A percentile compares a stretch with the other conserved stretches of the same genome.
Conservation (phyloP, 768 basidiomycete species). For the Infundibulicybe gibba region DNA sequence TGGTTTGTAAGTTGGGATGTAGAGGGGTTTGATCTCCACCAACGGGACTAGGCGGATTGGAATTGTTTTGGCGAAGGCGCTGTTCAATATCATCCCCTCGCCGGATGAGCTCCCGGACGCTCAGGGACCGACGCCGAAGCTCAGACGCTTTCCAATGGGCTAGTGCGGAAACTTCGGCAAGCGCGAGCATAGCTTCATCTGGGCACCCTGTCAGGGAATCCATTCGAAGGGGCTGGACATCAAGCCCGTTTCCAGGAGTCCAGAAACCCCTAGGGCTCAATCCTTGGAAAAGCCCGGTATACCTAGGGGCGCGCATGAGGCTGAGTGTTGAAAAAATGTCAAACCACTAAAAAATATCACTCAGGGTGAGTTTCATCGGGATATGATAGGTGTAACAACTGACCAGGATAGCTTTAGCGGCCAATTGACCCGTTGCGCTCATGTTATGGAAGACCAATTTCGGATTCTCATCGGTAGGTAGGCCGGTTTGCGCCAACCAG, state of each 20-base stretch:
- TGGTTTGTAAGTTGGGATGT: slow-evolving; percentile 36
- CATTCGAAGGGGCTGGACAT: slow-evolving; percentile 51
- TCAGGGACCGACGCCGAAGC: slow-evolving; percentile 60
- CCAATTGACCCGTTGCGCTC: slow-evolving; percentile 48
- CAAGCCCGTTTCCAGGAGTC: slow-evolving; percentile 28
- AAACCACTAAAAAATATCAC: slow-evolving; percentile 54
- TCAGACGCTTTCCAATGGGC: slow-evolving; percentile 74
- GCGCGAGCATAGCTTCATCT: slow-evolving; percentile 71
- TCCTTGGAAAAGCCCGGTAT: slow-evolving; percentile 61
- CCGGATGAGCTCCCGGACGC: slow-evolving; percentile 69
- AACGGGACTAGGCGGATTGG: slow-evolving; percentile 23
- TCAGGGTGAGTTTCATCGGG: slow-evolving; percentile 10
- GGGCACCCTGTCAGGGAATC: slow-evolving; percentile 74
- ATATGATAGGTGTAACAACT: slow-evolving; percentile 23
- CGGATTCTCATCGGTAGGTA: slow-evolving; percentile 63
- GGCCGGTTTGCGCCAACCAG: slow-evolving; percentile 69
- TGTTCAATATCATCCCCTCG: slow-evolving; percentile 73
- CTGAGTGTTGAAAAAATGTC: slow-evolving; percentile 73
- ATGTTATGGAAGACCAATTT: slow-evolving; percentile 54
- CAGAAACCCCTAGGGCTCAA: slow-evolving; percentile 51
- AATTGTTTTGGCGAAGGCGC: slow-evolving; percentile 45
- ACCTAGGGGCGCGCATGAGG: slow-evolving; percentile 57
- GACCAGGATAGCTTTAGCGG: slow-evolving; percentile 72
- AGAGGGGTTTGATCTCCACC: slow-evolving; percentile 29
- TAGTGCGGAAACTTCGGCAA: slow-evolving; percentile 71